A percentile compares a stretch with the other conserved stretches of the same genome.
These are phyloP conservation scores for Pezicula radicicola DNA, from an alignment of 2,329 filamentous ascomycete species.

Conservation along the genomic window DNA sequence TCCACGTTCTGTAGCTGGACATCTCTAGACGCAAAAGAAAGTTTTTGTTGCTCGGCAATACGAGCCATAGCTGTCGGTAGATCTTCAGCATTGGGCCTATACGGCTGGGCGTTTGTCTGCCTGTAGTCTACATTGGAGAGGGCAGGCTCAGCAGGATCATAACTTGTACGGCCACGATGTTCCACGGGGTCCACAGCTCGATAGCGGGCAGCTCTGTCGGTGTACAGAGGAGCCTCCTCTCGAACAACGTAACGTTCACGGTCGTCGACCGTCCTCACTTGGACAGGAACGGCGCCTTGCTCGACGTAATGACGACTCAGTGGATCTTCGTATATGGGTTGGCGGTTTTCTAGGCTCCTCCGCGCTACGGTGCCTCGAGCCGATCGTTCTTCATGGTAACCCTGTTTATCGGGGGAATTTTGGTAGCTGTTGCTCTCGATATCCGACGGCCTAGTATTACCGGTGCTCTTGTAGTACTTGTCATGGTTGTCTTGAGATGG, in stretches of 20 bases:
- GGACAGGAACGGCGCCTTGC: constrained; percentile 7
- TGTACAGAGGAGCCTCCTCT: constrained; percentile 14
- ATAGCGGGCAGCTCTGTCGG: constrained; percentile 14
- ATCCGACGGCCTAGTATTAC: constrained; percentile 8
- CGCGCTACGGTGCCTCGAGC: not conserved
- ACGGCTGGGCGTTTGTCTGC: constrained; percentile 11
- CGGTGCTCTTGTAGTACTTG: constrained; percentile 22
- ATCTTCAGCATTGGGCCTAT: not conserved
- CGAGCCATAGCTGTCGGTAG: not conserved
- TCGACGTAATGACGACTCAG: constrained; percentile 9
- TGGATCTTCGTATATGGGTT: constrained; percentile 7
- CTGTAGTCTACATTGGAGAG: constrained; percentile 8
- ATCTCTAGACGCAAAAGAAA: not conserved
- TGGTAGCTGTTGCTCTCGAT: constrained; percentile 14
- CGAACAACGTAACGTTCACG: constrained; percentile 15
- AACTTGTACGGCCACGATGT: constrained; percentile 16
- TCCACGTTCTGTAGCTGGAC: not conserved
- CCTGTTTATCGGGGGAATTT: constrained; percentile 23
- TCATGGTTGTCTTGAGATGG: constrained; percentile 28
- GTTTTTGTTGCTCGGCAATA: not conserved
- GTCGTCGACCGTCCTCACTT: not conserved
- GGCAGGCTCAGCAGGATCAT: constrained; percentile 12
- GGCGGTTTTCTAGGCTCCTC: constrained; percentile 1
- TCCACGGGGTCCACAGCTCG: constrained; percentile 15
- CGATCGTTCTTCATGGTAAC: constrained; percentile 10